Base-by-base conservation (phyloP, 139 green algal species). In the Nannochloris sp. region DNA sequence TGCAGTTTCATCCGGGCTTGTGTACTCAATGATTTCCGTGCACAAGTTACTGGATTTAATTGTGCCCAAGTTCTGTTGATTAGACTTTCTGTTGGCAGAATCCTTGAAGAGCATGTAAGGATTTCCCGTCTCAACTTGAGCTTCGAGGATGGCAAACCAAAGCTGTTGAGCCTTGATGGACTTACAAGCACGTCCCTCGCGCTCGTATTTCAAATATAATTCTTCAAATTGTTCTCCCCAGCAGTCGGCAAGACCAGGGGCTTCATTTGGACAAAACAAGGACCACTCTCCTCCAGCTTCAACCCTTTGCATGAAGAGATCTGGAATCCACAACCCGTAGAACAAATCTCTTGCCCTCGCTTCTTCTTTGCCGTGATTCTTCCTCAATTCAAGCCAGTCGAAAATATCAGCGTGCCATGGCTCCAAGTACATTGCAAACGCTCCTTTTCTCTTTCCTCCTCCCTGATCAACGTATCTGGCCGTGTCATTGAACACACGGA, bases 61-160 rank as follows among this genome's bases (percentile, higher is more conserved):
- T 60, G 93, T 99, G 66, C 93, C 93, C 67, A 95, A 80, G 68
- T 94, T 93, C 75, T 93, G 86, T 84, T 98, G 92, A 80, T 98
- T 98, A 74, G 75, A 87, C 80, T 97, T 97, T 73, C 83, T 71
- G 82, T 98, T 98, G 88, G 86, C 94, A 11, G 70, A 66, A 73
- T 98, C 93, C 87, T 99, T 99, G 89, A 86, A 99, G 40, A 99
- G 83, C 92, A 99, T 99, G 85, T 95, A 99, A 9, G 93, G 93
- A 81, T 96, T 98, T 68, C 93, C 93, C 1, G 93, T 99, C 82
- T 99, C 93, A 27, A 98, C 87, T 81, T 97, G 91, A 11, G 92
- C 88, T 79, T 97, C 92, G 56, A 99, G 76, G 60, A 99, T 92
- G 57, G 90, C 89, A 69, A 98, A 98, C 93, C 93, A 99, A 46